phyloP scores from a whole-genome alignment of 306 rosid species.

The Prinsepia uniflora region DNA sequence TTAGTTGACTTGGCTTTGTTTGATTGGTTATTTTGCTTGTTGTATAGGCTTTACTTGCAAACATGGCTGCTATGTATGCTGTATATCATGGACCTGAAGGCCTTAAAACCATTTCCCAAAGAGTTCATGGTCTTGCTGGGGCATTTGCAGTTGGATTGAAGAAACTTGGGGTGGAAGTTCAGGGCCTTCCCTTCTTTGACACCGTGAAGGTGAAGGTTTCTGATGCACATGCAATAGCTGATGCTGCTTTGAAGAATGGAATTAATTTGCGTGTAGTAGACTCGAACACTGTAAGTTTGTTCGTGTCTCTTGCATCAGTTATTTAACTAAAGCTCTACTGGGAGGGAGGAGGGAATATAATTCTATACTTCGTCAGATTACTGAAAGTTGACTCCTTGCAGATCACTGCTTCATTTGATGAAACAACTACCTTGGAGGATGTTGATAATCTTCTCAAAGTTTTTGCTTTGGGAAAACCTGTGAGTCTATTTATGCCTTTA shows the following conservation, averaged over 20 bases:
- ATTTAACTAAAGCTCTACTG: constrained; percentile 3
- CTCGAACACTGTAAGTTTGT: constrained; percentile 62
- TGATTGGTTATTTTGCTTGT: constrained; percentile 12
- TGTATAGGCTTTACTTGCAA: constrained; percentile 88
- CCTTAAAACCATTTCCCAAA: constrained; percentile 69
- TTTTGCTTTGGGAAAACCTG: constrained; percentile 61
- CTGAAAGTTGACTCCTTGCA: constrained; percentile 33
- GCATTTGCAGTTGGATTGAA: constrained; percentile 77
- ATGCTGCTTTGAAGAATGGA: constrained; percentile 61
- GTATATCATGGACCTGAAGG: constrained; percentile 99
- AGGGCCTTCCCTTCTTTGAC: constrained; percentile 89
- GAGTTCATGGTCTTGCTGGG: constrained; percentile 98
- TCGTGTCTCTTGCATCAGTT: constrained; percentile 15
- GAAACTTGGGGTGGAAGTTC: constrained; percentile 95
- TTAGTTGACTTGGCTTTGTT: constrained; percentile 24
- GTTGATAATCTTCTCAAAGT: constrained; percentile 85
- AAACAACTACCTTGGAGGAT: constrained; percentile 92
- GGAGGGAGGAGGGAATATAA: background rate
- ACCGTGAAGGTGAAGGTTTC: constrained; percentile 76
- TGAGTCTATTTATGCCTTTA: constrained; percentile 28
- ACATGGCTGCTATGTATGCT: constrained; percentile 99
- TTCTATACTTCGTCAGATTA: constrained; percentile 25
- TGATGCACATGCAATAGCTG: constrained; percentile 68
- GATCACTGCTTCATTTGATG: constrained; percentile 91
- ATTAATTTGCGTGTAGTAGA: constrained; percentile 77